Evolutionary conservation across 768 basidiomycete genomes (phyloP).

Genomic region (Pisolithus tinctorius): DNA sequence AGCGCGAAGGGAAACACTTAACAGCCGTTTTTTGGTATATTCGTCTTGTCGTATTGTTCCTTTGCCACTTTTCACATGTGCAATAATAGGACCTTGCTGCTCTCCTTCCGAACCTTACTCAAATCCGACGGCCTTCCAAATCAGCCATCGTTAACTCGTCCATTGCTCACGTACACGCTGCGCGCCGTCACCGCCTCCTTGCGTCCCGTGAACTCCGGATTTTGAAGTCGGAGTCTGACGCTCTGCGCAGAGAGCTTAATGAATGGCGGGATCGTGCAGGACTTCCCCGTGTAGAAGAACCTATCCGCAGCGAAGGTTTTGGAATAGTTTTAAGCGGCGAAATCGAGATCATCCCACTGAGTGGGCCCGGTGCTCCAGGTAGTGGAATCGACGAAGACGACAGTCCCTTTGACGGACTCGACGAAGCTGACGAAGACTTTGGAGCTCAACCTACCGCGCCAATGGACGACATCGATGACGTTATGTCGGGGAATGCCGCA

Average conservation of each 20-base stretch:
- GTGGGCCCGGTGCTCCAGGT: neutral
- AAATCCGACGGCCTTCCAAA: constrained; percentile 92
- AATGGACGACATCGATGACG: constrained; percentile 28
- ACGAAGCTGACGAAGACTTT: constrained; percentile 37
- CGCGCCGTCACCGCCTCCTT: constrained; percentile 72
- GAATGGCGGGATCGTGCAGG: constrained; percentile 82
- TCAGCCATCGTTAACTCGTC: constrained; percentile 95
- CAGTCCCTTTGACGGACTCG: constrained; percentile 37
- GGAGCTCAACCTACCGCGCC: constrained; percentile 16
- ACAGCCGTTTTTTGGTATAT: constrained; percentile 82
- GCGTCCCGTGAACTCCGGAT: constrained; percentile 78
- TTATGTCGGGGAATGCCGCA: constrained; percentile 15
- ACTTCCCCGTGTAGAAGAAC: constrained; percentile 67
- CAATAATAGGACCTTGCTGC: constrained; percentile 79
- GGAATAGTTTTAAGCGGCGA: constrained; percentile 64
- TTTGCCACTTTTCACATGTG: constrained; percentile 11
- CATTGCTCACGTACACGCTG: constrained; percentile 82
- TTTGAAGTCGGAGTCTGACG: constrained; percentile 77
- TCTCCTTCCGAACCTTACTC: constrained; percentile 83
- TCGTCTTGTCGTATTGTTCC: constrained; percentile 7
- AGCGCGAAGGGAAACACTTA: constrained; percentile 86
- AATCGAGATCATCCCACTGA: constrained; percentile 51
- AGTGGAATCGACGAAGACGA: constrained; percentile 50
- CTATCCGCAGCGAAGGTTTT: constrained; percentile 65
- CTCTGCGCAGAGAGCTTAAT: constrained; percentile 85